A percentile compares a stretch with the other conserved stretches of the same genome.
These are phyloP conservation scores for Lolium perenne DNA, from an alignment of 176 grass and related monocot species.

Conservation along the genomic window DNA sequence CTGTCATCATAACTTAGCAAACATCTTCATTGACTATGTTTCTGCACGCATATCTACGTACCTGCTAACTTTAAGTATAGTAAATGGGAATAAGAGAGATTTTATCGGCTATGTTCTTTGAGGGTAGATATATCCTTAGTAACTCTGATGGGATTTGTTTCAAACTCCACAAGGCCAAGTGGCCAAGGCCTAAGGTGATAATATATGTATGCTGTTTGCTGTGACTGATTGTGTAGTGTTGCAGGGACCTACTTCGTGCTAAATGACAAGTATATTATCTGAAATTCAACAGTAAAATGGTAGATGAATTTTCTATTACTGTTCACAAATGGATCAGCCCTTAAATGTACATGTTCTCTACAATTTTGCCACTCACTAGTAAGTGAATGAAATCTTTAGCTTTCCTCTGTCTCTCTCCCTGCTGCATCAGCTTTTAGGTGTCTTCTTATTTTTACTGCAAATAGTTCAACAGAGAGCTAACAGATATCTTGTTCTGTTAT, in stretches of 20 bases:
- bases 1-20: background rate
- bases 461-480: constrained; percentile 16
- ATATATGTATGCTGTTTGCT: constrained; percentile 15
- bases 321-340: background rate
- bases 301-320: constrained; percentile 15
- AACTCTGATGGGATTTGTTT: background rate
- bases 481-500: background rate
- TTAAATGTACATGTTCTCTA: constrained; percentile 27
- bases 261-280: constrained; percentile 14
- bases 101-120: background rate
- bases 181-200: constrained; percentile 4
- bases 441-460: constrained; percentile 15
- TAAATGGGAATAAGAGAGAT: background rate
- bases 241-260: constrained; percentile 22
- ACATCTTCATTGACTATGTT: background rate
- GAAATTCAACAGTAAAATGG: constrained; percentile 18
- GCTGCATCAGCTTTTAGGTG: background rate
- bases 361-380: background rate
- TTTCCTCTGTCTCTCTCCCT: background rate
- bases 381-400: constrained; percentile 16
- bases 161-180: constrained; percentile 23
- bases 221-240: constrained; percentile 16
- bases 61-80: constrained; percentile 18
- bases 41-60: constrained; percentile 13
- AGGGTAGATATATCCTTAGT: constrained; percentile 28